Conservation (phyloP, 129 eudicot species). For the Lonicera japonica region DNA sequence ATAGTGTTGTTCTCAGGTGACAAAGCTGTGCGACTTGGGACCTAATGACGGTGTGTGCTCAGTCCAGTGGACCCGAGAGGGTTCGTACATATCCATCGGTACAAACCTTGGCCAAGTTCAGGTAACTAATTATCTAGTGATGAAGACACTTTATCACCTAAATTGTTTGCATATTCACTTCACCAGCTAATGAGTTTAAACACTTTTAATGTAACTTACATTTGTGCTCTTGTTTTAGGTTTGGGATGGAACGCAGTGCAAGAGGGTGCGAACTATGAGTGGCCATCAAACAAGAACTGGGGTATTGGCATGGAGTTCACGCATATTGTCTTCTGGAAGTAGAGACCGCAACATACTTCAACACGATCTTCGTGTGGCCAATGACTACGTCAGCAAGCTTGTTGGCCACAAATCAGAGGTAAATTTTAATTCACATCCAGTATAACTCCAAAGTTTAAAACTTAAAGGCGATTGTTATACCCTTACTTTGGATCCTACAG, state of each 20-base stretch:
- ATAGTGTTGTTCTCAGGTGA: slow-evolving; percentile 48
- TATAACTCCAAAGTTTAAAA: neutral
- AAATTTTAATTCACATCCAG: neutral
- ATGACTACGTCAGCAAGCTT: slow-evolving; percentile 84
- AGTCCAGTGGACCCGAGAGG: slow-evolving; percentile 99
- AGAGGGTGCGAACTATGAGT: slow-evolving; percentile 79
- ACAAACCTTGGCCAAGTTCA: slow-evolving; percentile 93
- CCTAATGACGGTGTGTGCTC: slow-evolving; percentile 91
- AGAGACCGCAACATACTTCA: slow-evolving; percentile 95
- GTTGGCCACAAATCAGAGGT: slow-evolving; percentile 99
- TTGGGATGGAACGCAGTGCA: slow-evolving; percentile 99
- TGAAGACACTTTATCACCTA: neutral
- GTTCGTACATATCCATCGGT: slow-evolving; percentile 92
- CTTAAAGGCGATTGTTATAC: neutral
- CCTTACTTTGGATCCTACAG: slow-evolving; percentile 23
- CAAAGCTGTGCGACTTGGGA: slow-evolving; percentile 92
- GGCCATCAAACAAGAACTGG: slow-evolving; percentile 98
- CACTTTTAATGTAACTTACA: neutral
- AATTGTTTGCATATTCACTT: no score
- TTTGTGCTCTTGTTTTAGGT: slow-evolving; percentile 37
- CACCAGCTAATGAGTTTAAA: no score
- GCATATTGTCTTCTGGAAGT: slow-evolving; percentile 88
- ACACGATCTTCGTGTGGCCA: slow-evolving; percentile 91
- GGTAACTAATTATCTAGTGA: slow-evolving; percentile 25
- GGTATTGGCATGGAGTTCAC: slow-evolving; percentile 93